Base-by-base conservation (phyloP, 1,139 yeast species). In the Yamadazyma epiphylla region DNA sequence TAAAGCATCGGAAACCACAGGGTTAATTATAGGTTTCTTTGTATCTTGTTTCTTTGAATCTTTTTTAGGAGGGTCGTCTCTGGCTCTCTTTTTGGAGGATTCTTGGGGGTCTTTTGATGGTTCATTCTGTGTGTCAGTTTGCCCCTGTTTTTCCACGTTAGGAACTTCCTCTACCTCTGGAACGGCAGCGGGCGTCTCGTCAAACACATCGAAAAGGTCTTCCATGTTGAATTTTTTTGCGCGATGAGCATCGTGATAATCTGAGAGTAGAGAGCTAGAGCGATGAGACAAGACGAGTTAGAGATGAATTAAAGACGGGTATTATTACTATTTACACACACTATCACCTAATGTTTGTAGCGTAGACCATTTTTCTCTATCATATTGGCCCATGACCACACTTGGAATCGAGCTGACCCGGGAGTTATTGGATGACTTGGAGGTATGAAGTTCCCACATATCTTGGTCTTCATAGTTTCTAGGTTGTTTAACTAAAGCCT, bases 1-100 rank as follows among this genome's bases (percentile, higher is more conserved):
- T 31, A 89, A 77, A 4, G 87, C 74, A 58, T 89, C 97, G 1
- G 94, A 85, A 14, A 88, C 95, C 21, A 86, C 80, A 0, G 96
- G 88, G 36, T 61, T 64, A 19, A 63, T 52, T 17, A 62, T 67
- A 16, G 48, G 49, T 33, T 57, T 54, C 41, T 43, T 29, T 15
- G 30, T 31, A 37, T 45, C 33, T 42, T 44, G 32, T 37, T 43
- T 36, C 35, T 48, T 44, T 36, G 39, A 20, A 23, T 15, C 9
- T 5, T 13, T 35, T 34, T 25, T 7, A 32, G 45, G 38, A 32
- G 41, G 27, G 17, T 41, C 32, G 29, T 27, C 30, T 26, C 32
- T 37, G 26, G 22, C 15, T 56, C 64, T 22, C 46, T 45, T 33
- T 54, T 50, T 33, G 5, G 19, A 13, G n/a, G n/a, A n/a, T n/a